Conservation (phyloP, 495 filamentous ascomycete genomes). For the Parmelia sp. region DNA sequence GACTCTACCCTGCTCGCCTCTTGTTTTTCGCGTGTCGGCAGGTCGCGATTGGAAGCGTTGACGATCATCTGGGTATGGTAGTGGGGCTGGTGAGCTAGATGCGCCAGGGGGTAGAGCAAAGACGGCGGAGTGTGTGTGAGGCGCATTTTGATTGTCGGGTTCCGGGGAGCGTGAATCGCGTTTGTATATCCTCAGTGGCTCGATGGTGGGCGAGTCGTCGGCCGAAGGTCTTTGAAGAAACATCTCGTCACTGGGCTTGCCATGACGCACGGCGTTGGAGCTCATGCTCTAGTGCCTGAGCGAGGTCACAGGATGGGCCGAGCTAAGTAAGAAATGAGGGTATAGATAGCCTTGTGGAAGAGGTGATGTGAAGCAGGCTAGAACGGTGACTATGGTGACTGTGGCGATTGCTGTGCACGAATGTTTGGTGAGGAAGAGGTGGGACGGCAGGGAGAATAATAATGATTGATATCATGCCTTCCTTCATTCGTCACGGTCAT, state of each 20-base stretch:
- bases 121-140: conserved; percentile 43
- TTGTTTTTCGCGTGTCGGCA: conserved; percentile 24
- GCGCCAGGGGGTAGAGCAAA: conserved; percentile 54
- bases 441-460: neutral
- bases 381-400: too few relatives aligned
- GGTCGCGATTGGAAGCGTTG: conserved; percentile 40
- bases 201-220: conserved; percentile 65
- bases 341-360: conserved; percentile 18
- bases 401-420: neutral
- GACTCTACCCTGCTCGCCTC: conserved; percentile 25
- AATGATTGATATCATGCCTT: conserved; percentile 2
- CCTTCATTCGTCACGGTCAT: neutral
- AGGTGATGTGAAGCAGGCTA: neutral
- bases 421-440: too few relatives aligned
- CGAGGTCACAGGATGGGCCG: conserved; percentile 16
- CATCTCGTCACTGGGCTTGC: conserved; percentile 58
- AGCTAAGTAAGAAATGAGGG: neutral
- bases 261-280: conserved; percentile 37
- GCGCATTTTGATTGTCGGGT: conserved; percentile 37
- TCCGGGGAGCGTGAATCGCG: conserved; percentile 47
- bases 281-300: conserved; percentile 22
- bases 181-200: conserved; percentile 82
- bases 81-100: conserved; percentile 56
- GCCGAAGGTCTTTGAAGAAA: conserved; percentile 57
- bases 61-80: conserved; percentile 74